Evolutionary conservation across 352 stramenopile genomes (phyloP), one percentile per base, ranked within the genome.

Genomic region (Pythium folliculosum): DNA sequence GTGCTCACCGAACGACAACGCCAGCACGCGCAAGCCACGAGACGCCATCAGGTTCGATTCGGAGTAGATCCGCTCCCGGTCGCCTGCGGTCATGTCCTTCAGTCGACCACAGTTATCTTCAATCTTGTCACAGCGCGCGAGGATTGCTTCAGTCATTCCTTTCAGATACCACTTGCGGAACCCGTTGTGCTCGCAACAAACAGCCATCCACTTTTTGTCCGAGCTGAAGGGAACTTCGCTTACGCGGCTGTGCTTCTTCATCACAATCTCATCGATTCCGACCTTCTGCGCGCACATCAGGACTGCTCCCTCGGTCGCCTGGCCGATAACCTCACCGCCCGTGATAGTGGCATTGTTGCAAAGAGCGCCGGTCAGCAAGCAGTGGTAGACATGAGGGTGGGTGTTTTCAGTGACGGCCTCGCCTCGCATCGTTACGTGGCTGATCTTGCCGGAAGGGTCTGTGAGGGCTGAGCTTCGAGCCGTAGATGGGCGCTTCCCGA

Each of bases 191-290:
- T 91, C 82, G 52, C 82, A 90, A 57, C 82, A 91, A 23, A 99
- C 94, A 67, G 98, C 96, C 97, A 99, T 99, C 76, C 89, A 92
- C 70, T 99, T 99, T 59, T 96, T 93, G 61, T 98, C 96, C 25
- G 92, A 98, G 59, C 84, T 97, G 77, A 99, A 99, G 0, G 96
- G 91, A 45, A 98, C 88, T 77, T 98, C 94, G 38, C 89, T 89
- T 0, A 95, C 76, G 53, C 97, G 84, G 50, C 68, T 88, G 84
- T 76, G 88, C 70, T 81, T 76, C 53, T 71, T 70, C 44, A 80
- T 75, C 1, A 79, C 61, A 0, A 64, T 54, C 12, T 67, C 54
- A 14, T 74, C 77, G 40, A 92, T 84, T 30, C 81, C 82, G 25
- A 92, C 71, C 61, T 90, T 89, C 56, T 84, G 78, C 8, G 89